Percentiles rank a stretch among this genome's conserved stretches.
Conservation (phyloP, 257 asterid species). For the Capsicum chinense region DNA sequence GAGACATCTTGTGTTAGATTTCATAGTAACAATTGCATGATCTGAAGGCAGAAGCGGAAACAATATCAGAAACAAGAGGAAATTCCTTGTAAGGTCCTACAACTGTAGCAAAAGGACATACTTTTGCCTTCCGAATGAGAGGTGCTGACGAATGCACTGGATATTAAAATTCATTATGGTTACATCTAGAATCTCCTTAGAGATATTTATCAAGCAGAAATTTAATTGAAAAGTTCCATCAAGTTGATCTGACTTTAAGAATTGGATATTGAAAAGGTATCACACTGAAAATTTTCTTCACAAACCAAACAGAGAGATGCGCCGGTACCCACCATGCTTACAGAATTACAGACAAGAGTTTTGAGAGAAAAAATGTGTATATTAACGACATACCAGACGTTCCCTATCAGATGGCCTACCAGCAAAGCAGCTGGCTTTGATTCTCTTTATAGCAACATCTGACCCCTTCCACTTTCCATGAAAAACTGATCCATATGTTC, state of each 20-base stretch:
- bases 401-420: constrained; percentile 98
- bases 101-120: not conserved
- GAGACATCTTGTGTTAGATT: too few relatives aligned
- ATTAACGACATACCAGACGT: constrained; percentile 68
- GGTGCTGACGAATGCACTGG: not conserved
- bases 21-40: not conserved
- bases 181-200: not conserved
- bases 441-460: constrained; percentile 94
- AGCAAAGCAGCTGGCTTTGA: constrained; percentile 96
- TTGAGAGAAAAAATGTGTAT: not conserved
- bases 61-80: not conserved
- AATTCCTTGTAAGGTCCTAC: not conserved
- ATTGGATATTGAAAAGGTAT: not conserved
- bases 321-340: not conserved
- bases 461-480: constrained; percentile 99
- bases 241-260: not conserved
- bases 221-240: not conserved
- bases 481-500: constrained; percentile 91
- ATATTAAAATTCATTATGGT: not conserved
- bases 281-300: not conserved
- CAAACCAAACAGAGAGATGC: not conserved
- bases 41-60: not conserved
- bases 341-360: constrained; percentile 19
- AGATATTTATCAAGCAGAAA: not conserved
- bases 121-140: too few relatives aligned